Base-by-base conservation (phyloP, 768 basidiomycete species). In the Pleurotus cornucopiae region DNA sequence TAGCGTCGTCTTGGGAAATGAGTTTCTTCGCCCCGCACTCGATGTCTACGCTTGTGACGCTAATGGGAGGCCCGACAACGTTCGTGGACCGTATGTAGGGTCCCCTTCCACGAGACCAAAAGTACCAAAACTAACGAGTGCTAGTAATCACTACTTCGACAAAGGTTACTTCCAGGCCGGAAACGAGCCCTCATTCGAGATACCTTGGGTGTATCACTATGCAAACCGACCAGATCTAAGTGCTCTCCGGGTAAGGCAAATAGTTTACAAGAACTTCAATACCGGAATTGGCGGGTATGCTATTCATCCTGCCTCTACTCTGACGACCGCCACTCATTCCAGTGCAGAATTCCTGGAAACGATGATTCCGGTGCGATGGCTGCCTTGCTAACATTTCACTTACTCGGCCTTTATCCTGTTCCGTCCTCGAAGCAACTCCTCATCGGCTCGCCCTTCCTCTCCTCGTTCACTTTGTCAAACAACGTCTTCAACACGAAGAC, bases 321-420 rank as follows among this genome's bases (percentile, higher is more conserved):
- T 34, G 4, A 37, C 20, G 4, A 54, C 26, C 23, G 46, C 53
- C 13, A 21, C 25, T 5, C 41, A 51, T 25, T n/a, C 25, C n/a
- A 25, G 2, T 21, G 39, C 39, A 73, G 78, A 34, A 72, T 81
- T 25, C 79, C 79, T 2, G 78, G 78, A 2, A 81, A 81, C 57
- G 79, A 81, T 58, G 78, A 81, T 61, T 76, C 75, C 4, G 80
- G 76, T 20, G 80, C 80, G 6, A 81, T 81, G 80, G 79, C 78
- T 0, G 64, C 76, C 5, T 71, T 80, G 16, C 72, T 80, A 11
- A 67, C 69, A 5, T 81, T 80, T 71, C 78, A 80, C 61, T 64
- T 80, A 45, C 66, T 80, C 13, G 80, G 80, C 0, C 64, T 81
- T 34, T 81, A 80, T 60, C 80, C 80, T 12, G 77, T 80, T 25